Base-by-base conservation (phyloP, 2,329 filamentous ascomycete species). In the Rosellinia necatrix region DNA sequence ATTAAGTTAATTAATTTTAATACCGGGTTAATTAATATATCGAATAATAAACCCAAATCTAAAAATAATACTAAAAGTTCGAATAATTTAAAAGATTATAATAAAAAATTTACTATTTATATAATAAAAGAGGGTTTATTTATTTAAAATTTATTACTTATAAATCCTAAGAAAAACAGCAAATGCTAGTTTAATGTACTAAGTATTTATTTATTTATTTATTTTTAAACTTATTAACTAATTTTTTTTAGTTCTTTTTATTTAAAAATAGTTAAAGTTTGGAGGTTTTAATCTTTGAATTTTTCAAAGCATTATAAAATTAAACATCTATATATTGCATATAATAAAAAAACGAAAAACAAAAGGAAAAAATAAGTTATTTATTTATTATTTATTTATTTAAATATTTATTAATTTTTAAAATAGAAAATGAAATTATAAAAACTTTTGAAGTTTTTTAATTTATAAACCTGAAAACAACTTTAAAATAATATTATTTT, bases 171-270 rank as follows among this genome's bases (percentile, higher is more conserved):
- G 7, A 38, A 38, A 38, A 10, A 38, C 35, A 10, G 12, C 15
- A 38, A 21, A 38, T 38, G 15, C 3, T 21, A 19, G 15, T 38
- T 3, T 2, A 21, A 38, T 38, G 13, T 21, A 38, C 7, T 19
- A 38, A 8, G 35, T 38, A 21, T 44, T 44, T 30, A 19, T 27
- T 27, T 44, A 25, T 44, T 44, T 42, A 25, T 42, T n/a, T n/a
- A n/a, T n/a, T n/a, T n/a, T n/a, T n/a, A n/a, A n/a, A n/a, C n/a
- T n/a, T n/a, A n/a, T n/a, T 42, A 25, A 3, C 3, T 24, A 46
- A 34, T 46, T 42, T 15, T 29, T 24, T 42, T 29, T 46, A 46
- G 42, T 32, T 46, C 27, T n/a, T n/a, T 46, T 17, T 22, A 21
- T 46, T 32, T 32, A 34, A 46, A 19, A 46, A 34, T 9, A n/a